Percentiles rank a stretch among this genome's conserved stretches.
Evolutionary conservation across 345 rosid genomes (phyloP).

Genomic region (Hibiscus syriacus): DNA sequence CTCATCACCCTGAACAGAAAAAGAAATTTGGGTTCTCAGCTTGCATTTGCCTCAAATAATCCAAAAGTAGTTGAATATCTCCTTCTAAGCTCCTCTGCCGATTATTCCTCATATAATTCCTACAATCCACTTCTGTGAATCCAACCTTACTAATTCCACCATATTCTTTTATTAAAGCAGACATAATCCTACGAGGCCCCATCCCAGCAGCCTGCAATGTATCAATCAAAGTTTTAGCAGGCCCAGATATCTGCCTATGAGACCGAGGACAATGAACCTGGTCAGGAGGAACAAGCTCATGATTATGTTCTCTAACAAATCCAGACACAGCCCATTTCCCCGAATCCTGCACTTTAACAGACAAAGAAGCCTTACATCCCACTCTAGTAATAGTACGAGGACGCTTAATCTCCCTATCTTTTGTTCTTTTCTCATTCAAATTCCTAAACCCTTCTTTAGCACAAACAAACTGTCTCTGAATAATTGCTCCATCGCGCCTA

Average conservation of each 20-base stretch:
- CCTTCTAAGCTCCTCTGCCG: slow-evolving; percentile 44
- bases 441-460: slow-evolving; percentile 63
- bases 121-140: slow-evolving; percentile 50
- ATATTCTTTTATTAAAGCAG: slow-evolving; percentile 46
- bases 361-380: slow-evolving; percentile 53
- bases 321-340: slow-evolving; percentile 53
- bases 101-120: slow-evolving; percentile 51
- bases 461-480: slow-evolving; percentile 58
- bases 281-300: slow-evolving; percentile 53
- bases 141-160: slow-evolving; percentile 57
- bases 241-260: slow-evolving; percentile 51
- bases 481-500: slow-evolving; percentile 56
- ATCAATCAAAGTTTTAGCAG: slow-evolving; percentile 58
- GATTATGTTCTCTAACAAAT: slow-evolving; percentile 45
- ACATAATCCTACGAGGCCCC: slow-evolving; percentile 59
- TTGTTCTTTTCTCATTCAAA: slow-evolving; percentile 49
- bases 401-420: slow-evolving; percentile 57
- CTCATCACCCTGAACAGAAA: slow-evolving; percentile 31
- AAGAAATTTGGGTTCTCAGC: slow-evolving; percentile 33
- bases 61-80: slow-evolving; percentile 42
- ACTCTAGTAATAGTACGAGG: slow-evolving; percentile 48
- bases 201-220: slow-evolving; percentile 57
- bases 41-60: slow-evolving; percentile 44
- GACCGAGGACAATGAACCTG: slow-evolving; percentile 52
- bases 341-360: slow-evolving; percentile 51